Evolutionary conservation across 1,284 basidiomycete genomes (phyloP).

Genomic region (Moniliella sp.): DNA sequence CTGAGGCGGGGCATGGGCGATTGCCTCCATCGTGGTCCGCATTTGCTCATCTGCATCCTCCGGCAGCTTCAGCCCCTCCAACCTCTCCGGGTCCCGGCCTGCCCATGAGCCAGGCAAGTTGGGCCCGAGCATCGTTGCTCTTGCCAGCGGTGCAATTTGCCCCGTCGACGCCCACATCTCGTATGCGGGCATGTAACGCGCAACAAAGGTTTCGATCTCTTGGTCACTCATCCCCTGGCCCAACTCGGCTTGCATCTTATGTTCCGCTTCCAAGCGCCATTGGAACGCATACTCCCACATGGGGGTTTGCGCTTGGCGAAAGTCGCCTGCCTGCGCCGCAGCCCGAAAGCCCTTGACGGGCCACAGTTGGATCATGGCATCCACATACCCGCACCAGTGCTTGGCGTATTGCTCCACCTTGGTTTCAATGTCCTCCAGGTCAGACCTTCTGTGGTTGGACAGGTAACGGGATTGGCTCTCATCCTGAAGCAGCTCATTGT

Average conservation of each 20-base stretch:
- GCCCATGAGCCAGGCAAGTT: too few species aligned
- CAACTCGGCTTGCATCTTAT: constrained; percentile 56
- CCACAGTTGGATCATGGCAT: constrained; percentile 45
- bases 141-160: too few species aligned
- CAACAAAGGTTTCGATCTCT: constrained; percentile 46
- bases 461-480: neutral
- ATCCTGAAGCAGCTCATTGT: constrained; percentile 20
- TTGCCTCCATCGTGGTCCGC: too few species aligned
- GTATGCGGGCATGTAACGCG: constrained; percentile 12
- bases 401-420: constrained; percentile 43
- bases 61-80: too few species aligned
- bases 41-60: too few species aligned
- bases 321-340: constrained; percentile 4
- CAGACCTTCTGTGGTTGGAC: constrained; percentile 6
- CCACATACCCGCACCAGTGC: constrained; percentile 47
- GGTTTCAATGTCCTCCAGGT: constrained; percentile 35
- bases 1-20: too few species aligned
- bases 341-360: constrained; percentile 18
- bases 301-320: too few species aligned
- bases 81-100: too few species aligned
- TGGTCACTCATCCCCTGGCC: constrained; percentile 65
- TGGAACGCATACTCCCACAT: constrained; percentile 29
- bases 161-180: constrained; percentile 9
- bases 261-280: constrained; percentile 70
- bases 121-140: too few species aligned